Percentiles rank a stretch among this genome's conserved stretches.
Conservation (phyloP, 305 asterid species). For the Lippia alba region DNA sequence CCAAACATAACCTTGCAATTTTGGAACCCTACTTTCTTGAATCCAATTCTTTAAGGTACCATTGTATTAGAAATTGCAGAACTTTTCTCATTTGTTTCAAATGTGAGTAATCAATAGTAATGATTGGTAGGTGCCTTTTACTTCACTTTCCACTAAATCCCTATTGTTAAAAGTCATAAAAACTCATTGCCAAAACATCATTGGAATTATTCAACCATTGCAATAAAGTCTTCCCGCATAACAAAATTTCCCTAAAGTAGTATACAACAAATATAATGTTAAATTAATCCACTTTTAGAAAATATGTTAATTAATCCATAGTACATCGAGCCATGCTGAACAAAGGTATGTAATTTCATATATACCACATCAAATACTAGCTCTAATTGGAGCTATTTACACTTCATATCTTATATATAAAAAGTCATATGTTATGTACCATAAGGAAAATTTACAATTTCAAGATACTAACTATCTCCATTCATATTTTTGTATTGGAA, state of each 20-base stretch:
- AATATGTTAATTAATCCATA: conserved; percentile 3
- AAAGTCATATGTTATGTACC: too few species aligned
- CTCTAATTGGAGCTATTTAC: too few species aligned
- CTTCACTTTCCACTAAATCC: conserved; percentile 37
- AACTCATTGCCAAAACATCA: conserved; percentile 18
- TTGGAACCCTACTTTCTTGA: background rate
- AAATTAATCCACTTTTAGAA: too few species aligned
- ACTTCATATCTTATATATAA: too few species aligned
- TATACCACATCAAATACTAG: too few species aligned
- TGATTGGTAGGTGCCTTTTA: conserved; percentile 35
- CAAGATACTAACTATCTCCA: too few species aligned
- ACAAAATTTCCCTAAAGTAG: background rate
- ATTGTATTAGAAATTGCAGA: conserved; percentile 1
- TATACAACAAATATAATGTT: background rate
- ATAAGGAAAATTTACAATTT: too few species aligned
- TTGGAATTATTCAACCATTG: conserved; percentile 14
- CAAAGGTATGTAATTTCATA: too few species aligned
- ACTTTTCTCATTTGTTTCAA: conserved; percentile 16
- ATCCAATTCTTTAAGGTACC: background rate
- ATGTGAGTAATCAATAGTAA: conserved; percentile 32
- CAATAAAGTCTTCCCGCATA: background rate
- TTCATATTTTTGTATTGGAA: too few species aligned
- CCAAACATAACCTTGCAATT: background rate
- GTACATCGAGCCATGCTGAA: background rate
- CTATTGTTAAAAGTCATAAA: conserved; percentile 17